Evolutionary conservation across 257 asterid genomes (phyloP), one percentile per base, ranked within the genome.

Genomic region (Solanum clarkiae): DNA sequence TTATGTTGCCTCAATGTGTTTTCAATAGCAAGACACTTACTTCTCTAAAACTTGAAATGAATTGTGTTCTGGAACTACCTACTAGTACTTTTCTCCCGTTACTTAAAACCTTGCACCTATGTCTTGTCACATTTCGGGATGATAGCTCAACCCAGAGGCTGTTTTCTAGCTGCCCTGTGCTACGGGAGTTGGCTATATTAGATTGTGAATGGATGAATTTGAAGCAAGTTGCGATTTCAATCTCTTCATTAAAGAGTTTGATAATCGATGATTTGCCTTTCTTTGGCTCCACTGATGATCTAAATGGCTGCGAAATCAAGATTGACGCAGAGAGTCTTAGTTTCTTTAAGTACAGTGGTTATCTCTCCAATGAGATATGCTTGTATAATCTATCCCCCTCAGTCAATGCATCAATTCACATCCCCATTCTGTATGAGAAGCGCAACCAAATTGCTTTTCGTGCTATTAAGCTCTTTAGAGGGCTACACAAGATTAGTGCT

Each of bases 161-260:
- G 44, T 88, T 92, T 56, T 89, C 93, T 56, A 80, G 85, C 40
- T 89, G 93, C 69, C 92, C 93, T 24, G 62, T 81, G 62, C 93
- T 91, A 47, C 88, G 83, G 83, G 93, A 91, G 86, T 86, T 92
- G 88, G 91, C 87, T 55, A 80, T 92, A 62, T 84, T 92, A 86
- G 92, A 92, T 83, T 92, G 94, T 71, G 92, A 89, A 24, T 89
- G 94, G 94, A 84, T 83, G 80, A 85, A 88, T 59, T 54, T 91
- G 87, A 91, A 84, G 74, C 81, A 51, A 22, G 83, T 91, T 59
- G 14, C 89, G 1, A 87, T 92, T 70, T 86, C 88, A 20, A 90
- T 91, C 51, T 90, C 93, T 81, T 87, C 93, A 47, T 86, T 92
- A 60, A 91, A 86, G 89, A 88, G 86, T 42, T 88, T 91, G 86